Base-by-base conservation (phyloP, 768 basidiomycete genomes). In the Gloeophyllum trabeum region DNA sequence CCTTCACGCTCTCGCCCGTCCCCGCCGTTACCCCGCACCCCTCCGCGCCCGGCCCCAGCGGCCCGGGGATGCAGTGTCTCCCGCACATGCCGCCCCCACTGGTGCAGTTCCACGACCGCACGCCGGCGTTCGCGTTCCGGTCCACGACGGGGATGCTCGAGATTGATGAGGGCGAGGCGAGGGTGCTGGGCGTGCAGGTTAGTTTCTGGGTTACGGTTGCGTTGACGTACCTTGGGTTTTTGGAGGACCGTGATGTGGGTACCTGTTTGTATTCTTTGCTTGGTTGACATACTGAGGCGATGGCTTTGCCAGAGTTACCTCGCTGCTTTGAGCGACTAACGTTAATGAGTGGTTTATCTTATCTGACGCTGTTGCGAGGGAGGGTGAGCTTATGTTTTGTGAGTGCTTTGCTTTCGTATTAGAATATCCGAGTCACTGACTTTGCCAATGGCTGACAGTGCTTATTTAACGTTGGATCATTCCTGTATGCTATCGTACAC, bases 161-260 rank as follows among this genome's bases (percentile, higher is more conserved):
- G 54, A 58, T 89, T 26, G 73, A 86, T 26, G 58, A 63, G 40
- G 59, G 63, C 3, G 71, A 81, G 45, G 75, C 76, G 41, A 57
- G 62, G 14, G 57, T 67, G 23, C 53, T 86, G 19, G 87, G 85
- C 12, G 74, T 90, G 22, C 81, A 86, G 38, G 71, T 72, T 21
- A 77, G 77, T 41, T 89, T 89, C 54, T 89, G 84, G 79, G 67
- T 90, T 35, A 74, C 82, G 1, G 64, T 84, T 30, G 78, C 78
- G 0, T 55, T 88, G 51, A 78, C 82, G 2, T 90, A 87, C 55
- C 58, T 85, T 10, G 83, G 84, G 45, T 89, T 85, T 52, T 57
- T 89, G 50, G 74, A 73, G 51, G 84, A 88, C 49, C 69, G 83
- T 51, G 85, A 87, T 65, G 87, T 85, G 48, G 46, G 79, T 59